Conservation (phyloP, 352 stramenopile species). For the Phytophthora brassicae region DNA sequence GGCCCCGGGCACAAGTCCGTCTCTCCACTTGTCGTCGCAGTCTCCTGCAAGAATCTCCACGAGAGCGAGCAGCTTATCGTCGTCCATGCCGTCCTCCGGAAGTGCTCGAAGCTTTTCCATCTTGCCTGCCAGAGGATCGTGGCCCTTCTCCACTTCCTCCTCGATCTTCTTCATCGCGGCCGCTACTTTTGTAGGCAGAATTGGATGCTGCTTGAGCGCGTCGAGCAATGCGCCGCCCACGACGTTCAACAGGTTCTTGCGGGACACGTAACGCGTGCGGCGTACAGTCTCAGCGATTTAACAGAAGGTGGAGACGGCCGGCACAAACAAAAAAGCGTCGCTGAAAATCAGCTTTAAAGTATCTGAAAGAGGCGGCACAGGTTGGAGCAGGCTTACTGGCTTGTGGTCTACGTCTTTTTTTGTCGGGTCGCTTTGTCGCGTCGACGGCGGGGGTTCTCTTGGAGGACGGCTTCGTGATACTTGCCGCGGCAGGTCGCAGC, state of each 20-base stretch:
- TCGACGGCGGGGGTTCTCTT: too few species aligned
- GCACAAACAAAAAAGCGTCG: constrained; percentile 36
- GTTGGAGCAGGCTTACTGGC: too few species aligned
- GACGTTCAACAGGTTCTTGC: constrained; percentile 75
- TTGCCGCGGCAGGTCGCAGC: too few species aligned
- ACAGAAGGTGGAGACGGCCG: constrained; percentile 32
- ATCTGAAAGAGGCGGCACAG: too few species aligned
- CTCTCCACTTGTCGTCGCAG: constrained; percentile 91
- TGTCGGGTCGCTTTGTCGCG: too few species aligned
- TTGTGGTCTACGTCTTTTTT: too few species aligned
- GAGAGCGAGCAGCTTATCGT: constrained; percentile 56
- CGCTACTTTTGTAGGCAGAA: constrained; percentile 55
- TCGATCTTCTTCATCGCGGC: constrained; percentile 82
- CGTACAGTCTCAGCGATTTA: constrained; percentile 38
- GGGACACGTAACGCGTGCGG: constrained; percentile 71
- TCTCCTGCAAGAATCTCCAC: constrained; percentile 72
- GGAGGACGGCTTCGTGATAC: too few species aligned
- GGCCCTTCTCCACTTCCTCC: constrained; percentile 67
- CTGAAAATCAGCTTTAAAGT: too few species aligned
- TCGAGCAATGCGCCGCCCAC: constrained; percentile 51
- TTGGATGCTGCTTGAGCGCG: constrained; percentile 58
- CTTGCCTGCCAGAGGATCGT: constrained; percentile 40
- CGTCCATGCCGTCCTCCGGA: constrained; percentile 65
- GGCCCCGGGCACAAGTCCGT: constrained; percentile 92
- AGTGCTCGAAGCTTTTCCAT: constrained; percentile 61